A percentile compares a stretch with the other conserved stretches of the same genome.
Conservation (phyloP, 192 early-diverging fungal genomes). For the Backusella circina region DNA sequence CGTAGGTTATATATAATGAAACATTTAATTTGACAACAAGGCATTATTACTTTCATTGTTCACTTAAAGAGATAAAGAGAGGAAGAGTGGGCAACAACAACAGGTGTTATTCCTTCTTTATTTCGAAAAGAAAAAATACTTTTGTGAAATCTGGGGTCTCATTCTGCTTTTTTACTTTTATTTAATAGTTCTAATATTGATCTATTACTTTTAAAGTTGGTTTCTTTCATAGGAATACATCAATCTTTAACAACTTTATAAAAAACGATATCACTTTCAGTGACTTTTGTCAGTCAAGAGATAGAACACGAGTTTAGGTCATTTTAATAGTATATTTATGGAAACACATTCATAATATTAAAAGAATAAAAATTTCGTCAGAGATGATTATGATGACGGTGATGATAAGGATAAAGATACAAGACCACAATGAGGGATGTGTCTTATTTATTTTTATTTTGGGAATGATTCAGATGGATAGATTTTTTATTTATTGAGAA, state of each 20-base stretch:
- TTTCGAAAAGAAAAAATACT: not conserved
- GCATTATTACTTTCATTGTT: not conserved
- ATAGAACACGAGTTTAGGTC: not conserved
- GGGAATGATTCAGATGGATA: no score
- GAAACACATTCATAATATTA: no score
- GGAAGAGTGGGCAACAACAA: not conserved
- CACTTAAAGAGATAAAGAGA: not conserved
- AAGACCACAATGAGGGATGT: no score
- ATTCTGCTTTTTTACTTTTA: not conserved
- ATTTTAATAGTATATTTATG: not conserved
- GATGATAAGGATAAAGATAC: no score
- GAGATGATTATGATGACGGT: no score
- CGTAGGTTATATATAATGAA: not conserved
- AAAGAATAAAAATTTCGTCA: no score
- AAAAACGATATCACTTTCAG: not conserved
- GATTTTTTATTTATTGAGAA: no score
- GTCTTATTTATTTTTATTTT: no score
- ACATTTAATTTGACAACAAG: not conserved
- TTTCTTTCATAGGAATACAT: not conserved
- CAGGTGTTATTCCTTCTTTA: not conserved
- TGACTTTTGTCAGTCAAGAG: not conserved
- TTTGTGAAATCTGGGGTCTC: no score
- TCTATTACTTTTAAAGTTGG: not conserved
- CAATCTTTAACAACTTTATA: not conserved
- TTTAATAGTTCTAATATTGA: not conserved